Conservation (phyloP, 768 basidiomycete species). For the Cystobasidium ongulense region DNA sequence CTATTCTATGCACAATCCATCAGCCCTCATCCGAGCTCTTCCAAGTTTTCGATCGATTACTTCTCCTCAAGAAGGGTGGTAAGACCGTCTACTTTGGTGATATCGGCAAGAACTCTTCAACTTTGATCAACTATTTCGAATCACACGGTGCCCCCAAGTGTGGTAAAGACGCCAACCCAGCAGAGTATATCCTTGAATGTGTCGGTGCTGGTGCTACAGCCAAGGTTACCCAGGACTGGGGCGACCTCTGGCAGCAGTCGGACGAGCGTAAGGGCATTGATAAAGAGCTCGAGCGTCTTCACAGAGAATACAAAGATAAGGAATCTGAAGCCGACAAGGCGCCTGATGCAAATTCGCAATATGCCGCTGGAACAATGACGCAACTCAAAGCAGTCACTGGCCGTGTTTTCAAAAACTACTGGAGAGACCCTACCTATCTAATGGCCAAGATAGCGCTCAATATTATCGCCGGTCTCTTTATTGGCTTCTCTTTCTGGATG, state of each 20-base stretch:
- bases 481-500: constrained; percentile 39
- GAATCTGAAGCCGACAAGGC: constrained; percentile 36
- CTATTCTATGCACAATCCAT: constrained; percentile 78
- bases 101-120: constrained; percentile 55
- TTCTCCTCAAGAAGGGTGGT: constrained; percentile 71
- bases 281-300: constrained; percentile 50
- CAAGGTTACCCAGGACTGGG: constrained; percentile 74
- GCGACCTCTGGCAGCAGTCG: constrained; percentile 70
- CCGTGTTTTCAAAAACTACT: constrained; percentile 47
- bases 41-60: constrained; percentile 48
- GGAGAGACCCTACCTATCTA: constrained; percentile 47
- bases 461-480: constrained; percentile 39
- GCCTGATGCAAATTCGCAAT: constrained; percentile 34
- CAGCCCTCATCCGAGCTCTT: constrained; percentile 46
- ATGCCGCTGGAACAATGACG: constrained; percentile 30
- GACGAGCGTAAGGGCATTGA: constrained; percentile 50
- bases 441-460: constrained; percentile 33
- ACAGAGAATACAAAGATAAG: constrained; percentile 36
- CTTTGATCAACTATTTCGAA: constrained; percentile 70
- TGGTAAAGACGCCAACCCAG: constrained; percentile 61
- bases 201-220: constrained; percentile 59
- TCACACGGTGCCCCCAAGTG: constrained; percentile 60
- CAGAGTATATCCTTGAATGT: constrained; percentile 54
- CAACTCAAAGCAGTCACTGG: constrained; percentile 34
- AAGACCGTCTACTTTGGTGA: constrained; percentile 60